phyloP scores from a whole-genome alignment of 1,284 basidiomycete species.

The Rhodotorula glutinis region DNA sequence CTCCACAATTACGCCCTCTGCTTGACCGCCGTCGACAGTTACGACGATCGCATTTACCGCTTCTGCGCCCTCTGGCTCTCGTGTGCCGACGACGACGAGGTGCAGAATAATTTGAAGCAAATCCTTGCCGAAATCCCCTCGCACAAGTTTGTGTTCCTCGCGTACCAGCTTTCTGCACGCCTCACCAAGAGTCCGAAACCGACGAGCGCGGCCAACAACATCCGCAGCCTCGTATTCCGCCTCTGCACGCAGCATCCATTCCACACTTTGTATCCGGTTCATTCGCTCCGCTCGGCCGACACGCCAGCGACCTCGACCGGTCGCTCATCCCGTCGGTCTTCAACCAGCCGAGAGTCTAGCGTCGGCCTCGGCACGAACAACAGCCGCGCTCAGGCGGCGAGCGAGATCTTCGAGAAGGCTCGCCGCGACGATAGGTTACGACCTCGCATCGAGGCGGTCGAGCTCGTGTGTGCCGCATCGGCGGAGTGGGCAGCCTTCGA shows the following conservation, averaged over 20 bases:
- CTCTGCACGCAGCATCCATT: constrained; percentile 90
- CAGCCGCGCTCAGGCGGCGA: constrained; percentile 66
- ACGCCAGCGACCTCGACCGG: background rate
- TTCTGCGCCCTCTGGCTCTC: constrained; percentile 89
- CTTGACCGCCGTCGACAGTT: constrained; percentile 64
- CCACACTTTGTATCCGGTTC: constrained; percentile 87
- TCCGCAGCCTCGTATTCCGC: constrained; percentile 65
- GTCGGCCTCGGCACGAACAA: constrained; percentile 41
- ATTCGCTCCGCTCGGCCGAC: constrained; percentile 55
- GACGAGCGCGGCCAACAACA: constrained; percentile 58
- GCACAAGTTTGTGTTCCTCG: constrained; percentile 81
- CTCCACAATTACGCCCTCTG: constrained; percentile 78
- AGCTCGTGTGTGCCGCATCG: constrained; percentile 67
- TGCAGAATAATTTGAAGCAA: constrained; percentile 50
- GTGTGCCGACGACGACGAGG: constrained; percentile 63
- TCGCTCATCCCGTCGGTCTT: constrained; percentile 24
- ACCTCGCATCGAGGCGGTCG: constrained; percentile 60
- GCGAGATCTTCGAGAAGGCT: constrained; percentile 63
- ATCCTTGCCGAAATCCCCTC: constrained; percentile 62
- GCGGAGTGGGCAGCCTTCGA: constrained; percentile 74
- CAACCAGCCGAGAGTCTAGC: constrained; percentile 24
- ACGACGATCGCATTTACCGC: constrained; percentile 71
- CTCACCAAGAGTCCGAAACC: constrained; percentile 54
- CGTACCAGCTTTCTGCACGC: constrained; percentile 87
- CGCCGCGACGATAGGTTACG: constrained; percentile 48